A percentile compares a stretch with the other conserved stretches of the same genome.
These are phyloP conservation scores for Chlorophyllum brunneum DNA, from an alignment of 768 basidiomycete species.

Conservation along the genomic window DNA sequence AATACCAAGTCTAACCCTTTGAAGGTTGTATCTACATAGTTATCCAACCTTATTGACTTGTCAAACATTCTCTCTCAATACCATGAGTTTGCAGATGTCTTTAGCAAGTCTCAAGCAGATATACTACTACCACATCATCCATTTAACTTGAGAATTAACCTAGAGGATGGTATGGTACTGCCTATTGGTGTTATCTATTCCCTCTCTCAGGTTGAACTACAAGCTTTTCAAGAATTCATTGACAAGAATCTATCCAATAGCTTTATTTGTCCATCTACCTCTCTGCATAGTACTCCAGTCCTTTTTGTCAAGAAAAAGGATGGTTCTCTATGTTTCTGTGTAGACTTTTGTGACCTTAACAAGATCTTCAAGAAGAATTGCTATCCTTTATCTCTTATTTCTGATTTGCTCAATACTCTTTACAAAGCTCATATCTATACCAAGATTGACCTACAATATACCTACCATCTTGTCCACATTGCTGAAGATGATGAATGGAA, in stretches of 20 bases:
- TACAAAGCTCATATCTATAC: conserved; percentile 22
- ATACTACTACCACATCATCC: background rate
- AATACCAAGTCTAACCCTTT: too few relatives aligned
- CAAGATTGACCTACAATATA: conserved; percentile 30
- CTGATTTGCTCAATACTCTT: conserved; percentile 26
- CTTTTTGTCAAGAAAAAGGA: conserved; percentile 14
- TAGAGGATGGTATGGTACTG: too few relatives aligned
- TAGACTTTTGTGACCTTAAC: conserved; percentile 23
- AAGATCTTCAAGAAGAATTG: conserved; percentile 29
- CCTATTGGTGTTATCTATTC: too few relatives aligned
- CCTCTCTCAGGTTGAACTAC: too few relatives aligned
- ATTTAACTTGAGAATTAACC: too few relatives aligned
- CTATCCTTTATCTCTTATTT: conserved; percentile 30
- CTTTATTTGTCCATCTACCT: too few relatives aligned
- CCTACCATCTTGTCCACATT: conserved; percentile 33
- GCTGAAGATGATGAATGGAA: conserved; percentile 36
- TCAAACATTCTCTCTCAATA: background rate
- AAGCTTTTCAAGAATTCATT: too few relatives aligned
- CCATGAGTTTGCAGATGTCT: conserved; percentile 3
- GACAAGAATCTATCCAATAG: too few relatives aligned
- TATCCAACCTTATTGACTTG: too few relatives aligned
- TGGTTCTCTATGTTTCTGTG: conserved; percentile 6
- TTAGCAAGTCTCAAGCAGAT: background rate
- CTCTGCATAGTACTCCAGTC: conserved; percentile 7
- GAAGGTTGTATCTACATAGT: too few relatives aligned